A percentile compares a stretch with the other conserved stretches of the same genome.
Conservation (phyloP, 495 filamentous ascomycete species). For the Tuber umbilicatum region DNA sequence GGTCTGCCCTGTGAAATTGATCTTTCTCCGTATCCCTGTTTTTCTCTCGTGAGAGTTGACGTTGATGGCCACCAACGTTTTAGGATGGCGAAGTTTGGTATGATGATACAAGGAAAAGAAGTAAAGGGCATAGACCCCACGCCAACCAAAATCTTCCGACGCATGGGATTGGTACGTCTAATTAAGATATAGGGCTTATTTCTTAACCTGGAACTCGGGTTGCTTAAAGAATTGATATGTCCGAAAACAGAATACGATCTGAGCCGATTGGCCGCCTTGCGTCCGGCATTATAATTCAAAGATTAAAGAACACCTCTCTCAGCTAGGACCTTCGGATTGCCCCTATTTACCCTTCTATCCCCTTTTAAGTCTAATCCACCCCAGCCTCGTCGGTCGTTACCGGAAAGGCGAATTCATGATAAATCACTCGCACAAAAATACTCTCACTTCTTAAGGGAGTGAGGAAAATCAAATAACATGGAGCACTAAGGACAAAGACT, state of each 20-base stretch:
- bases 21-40: neutral
- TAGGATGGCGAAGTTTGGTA: neutral
- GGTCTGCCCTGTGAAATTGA: neutral
- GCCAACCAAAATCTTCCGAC: neutral
- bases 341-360: neutral
- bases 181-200: neutral
- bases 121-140: neutral
- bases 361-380: neutral
- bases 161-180: neutral
- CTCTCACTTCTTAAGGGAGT: neutral
- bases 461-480: neutral
- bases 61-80: neutral
- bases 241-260: neutral
- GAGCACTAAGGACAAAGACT: neutral
- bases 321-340: neutral
- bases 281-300: neutral
- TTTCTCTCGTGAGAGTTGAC: neutral
- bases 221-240: neutral
- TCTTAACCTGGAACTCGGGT: neutral
- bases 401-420: neutral
- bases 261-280: neutral
- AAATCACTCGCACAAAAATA: neutral
- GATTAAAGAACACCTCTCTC: neutral
- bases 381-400: neutral
- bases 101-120: neutral